Evolutionary conservation across 495 filamentous ascomycete genomes (phyloP).

Genomic region (Podospora comata): DNA sequence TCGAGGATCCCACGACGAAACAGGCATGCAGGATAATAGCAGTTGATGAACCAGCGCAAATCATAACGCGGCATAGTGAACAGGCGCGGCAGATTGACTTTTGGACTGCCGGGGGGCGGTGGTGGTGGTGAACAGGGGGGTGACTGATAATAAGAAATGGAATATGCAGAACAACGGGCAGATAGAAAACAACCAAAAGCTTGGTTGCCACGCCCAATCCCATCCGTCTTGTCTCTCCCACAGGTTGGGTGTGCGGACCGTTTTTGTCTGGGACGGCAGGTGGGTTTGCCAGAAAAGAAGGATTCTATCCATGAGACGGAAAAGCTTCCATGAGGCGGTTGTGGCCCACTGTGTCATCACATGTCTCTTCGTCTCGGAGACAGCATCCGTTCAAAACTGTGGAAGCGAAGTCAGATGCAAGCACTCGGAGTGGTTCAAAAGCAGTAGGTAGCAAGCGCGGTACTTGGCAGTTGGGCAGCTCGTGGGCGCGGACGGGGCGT

Average conservation of each 20-base stretch:
- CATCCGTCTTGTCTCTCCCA: not conserved
- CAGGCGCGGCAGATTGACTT: slow-evolving; percentile 21
- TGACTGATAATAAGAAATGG: slow-evolving; percentile 14
- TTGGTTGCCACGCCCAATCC: slow-evolving; percentile 11
- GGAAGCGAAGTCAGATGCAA: not conserved
- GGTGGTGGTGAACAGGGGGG: not conserved
- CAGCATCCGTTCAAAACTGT: not conserved
- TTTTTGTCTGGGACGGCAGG: not conserved
- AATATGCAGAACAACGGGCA: slow-evolving; percentile 21
- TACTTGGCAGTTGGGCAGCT: slow-evolving; percentile 1
- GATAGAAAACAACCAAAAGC: slow-evolving; percentile 11
- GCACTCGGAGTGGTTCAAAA: slow-evolving; percentile 10
- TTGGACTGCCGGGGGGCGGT: not conserved
- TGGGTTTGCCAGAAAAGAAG: not conserved
- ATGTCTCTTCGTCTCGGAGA: not conserved
- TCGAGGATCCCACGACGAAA: slow-evolving; percentile 13
- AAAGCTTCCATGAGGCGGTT: not conserved
- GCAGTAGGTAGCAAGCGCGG: slow-evolving; percentile 6
- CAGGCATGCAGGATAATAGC: slow-evolving; percentile 18
- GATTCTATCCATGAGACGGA: not conserved
- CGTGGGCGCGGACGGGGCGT: not conserved
- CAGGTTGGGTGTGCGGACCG: not conserved
- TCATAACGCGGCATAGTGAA: slow-evolving; percentile 27
- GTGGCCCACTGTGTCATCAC: not conserved
- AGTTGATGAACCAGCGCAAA: slow-evolving; percentile 21